Evolutionary conservation across 73 alveolate species (phyloP).

Genomic region (Tetrahymena elliotti): DNA sequence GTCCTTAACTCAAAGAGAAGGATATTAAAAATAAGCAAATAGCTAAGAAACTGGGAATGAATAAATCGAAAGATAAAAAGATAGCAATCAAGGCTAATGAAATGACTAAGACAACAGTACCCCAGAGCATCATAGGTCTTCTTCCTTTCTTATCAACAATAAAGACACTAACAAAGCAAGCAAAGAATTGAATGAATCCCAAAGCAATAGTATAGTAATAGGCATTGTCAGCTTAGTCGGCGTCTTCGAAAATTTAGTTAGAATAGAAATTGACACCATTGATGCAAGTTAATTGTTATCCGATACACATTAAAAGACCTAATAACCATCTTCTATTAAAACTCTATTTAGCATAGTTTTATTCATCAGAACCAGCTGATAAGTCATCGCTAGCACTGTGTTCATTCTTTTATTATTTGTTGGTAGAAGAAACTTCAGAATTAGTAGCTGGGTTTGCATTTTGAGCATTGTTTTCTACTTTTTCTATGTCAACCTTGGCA

Average conservation of each 20-base stretch:
- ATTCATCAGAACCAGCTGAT: background rate
- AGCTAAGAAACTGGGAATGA: background rate
- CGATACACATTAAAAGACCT: background rate
- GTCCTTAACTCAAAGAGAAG: background rate
- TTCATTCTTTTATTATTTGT: background rate
- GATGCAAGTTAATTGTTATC: background rate
- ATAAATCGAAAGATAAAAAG: background rate
- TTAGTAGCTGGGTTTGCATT: background rate
- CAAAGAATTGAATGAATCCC: background rate
- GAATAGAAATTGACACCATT: background rate
- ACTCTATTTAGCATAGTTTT: background rate
- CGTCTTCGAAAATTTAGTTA: background rate
- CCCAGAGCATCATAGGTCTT: constrained; percentile 1
- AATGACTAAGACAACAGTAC: background rate
- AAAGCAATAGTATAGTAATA: background rate
- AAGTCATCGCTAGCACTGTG: background rate
- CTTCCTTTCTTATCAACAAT: background rate
- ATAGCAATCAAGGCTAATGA: background rate
- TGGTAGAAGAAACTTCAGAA: background rate
- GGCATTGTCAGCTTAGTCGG: background rate
- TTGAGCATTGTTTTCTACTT: background rate
- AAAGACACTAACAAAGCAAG: background rate
- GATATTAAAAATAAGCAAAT: background rate
- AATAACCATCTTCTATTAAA: background rate
- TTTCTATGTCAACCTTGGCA: background rate